These are phyloP conservation scores for Gentiana dahurica DNA, from an alignment of 257 asterid genomes.

Conservation along the genomic window DNA sequence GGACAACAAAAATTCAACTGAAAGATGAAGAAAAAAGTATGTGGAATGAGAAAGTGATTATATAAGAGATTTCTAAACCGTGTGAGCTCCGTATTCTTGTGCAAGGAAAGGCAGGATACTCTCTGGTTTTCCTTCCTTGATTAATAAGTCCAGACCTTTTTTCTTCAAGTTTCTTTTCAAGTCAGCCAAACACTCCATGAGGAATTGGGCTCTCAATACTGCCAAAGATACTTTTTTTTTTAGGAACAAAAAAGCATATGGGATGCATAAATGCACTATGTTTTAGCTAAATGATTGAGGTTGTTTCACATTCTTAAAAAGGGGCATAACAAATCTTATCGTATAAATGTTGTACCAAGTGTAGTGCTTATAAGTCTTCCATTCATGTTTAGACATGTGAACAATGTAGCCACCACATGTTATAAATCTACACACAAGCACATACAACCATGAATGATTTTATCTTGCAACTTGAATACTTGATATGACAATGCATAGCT, in stretches of 20 bases:
- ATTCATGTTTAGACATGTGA: too few relatives aligned
- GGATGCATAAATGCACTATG: too few relatives aligned
- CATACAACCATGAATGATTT: too few relatives aligned
- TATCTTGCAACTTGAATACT: too few relatives aligned
- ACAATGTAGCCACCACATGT: too few relatives aligned
- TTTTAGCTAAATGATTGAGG: too few relatives aligned
- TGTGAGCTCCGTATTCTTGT: constrained; percentile 59
- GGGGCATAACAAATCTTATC: too few relatives aligned
- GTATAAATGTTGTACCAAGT: too few relatives aligned
- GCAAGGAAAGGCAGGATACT: constrained; percentile 69
- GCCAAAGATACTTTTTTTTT: constrained; percentile 21
- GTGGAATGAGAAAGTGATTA: not conserved
- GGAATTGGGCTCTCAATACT: constrained; percentile 80
- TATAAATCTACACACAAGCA: too few relatives aligned
- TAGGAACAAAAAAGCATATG: not conserved
- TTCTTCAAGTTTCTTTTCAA: constrained; percentile 51
- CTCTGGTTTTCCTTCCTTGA: constrained; percentile 85
- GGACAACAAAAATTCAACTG: not conserved
- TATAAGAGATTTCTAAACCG: constrained; percentile 37
- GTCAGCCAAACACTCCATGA: constrained; percentile 63
- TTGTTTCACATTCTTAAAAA: too few relatives aligned
- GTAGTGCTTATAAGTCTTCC: too few relatives aligned
- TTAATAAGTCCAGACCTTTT: constrained; percentile 68
- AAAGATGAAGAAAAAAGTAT: constrained; percentile 7
- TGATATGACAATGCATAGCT: too few relatives aligned